Conservation (phyloP, 2,329 filamentous ascomycete species). For the Talaromyces sp. region DNA sequence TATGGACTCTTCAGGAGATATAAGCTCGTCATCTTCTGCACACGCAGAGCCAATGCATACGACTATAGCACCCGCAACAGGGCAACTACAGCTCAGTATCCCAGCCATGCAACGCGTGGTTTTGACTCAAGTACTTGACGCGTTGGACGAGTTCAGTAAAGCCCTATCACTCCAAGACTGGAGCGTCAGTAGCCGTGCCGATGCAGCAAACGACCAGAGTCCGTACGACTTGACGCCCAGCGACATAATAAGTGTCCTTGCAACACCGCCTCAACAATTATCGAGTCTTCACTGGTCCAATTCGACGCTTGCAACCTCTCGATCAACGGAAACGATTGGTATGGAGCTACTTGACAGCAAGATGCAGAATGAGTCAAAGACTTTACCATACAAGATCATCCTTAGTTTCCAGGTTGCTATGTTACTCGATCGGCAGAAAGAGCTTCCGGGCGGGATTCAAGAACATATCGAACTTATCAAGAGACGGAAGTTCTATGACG, state of each 20-base stretch:
- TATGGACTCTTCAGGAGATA: not conserved
- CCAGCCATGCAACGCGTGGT: not conserved
- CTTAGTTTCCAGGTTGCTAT: conserved; percentile 12
- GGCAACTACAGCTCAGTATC: not conserved
- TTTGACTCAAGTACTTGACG: not conserved
- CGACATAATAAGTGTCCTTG: conserved; percentile 11
- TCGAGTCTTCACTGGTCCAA: not conserved
- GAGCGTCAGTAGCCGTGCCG: not conserved
- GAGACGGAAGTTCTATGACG: not conserved
- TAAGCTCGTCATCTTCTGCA: not conserved
- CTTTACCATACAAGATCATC: not conserved
- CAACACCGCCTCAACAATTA: not conserved
- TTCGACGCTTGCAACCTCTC: not conserved
- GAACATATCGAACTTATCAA: conserved; percentile 7
- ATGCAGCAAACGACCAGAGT: not conserved
- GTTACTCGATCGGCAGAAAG: not conserved
- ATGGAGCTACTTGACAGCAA: not conserved
- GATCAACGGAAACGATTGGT: not conserved
- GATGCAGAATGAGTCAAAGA: not conserved
- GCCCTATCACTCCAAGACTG: not conserved
- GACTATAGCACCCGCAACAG: not conserved
- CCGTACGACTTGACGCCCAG: not conserved
- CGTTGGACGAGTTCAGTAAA: not conserved
- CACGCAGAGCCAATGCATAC: not conserved
- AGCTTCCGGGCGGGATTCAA: not conserved